Evolutionary conservation across 257 asterid species (phyloP).

Genomic region (Cinchona pubescens): DNA sequence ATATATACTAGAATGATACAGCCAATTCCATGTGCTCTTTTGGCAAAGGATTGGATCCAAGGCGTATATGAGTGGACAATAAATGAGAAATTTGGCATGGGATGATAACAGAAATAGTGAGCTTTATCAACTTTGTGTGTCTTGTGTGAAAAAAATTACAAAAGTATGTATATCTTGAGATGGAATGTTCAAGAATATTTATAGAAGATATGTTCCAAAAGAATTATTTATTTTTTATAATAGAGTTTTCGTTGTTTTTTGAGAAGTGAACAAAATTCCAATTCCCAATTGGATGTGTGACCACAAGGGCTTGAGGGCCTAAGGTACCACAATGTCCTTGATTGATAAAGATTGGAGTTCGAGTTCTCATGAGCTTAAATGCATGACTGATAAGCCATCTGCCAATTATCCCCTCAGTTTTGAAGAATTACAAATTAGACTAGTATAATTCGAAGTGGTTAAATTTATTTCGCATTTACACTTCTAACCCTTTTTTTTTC

Average conservation of each 20-base stretch:
- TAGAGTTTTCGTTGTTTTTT: background rate
- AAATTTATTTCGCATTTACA: too few species aligned
- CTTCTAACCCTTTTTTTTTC: too few species aligned
- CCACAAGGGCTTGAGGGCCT: background rate
- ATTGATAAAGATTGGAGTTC: background rate
- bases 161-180: background rate
- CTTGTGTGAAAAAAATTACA: background rate
- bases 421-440: too few species aligned
- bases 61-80: slow-evolving; percentile 5
- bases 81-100: background rate
- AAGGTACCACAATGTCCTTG: background rate
- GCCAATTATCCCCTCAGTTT: background rate
- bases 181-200: background rate
- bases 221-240: too few species aligned
- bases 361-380: background rate
- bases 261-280: slow-evolving; percentile 1
- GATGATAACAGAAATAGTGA: background rate
- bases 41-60: background rate
- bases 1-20: too few species aligned
- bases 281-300: slow-evolving; percentile 7
- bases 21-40: background rate
- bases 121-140: background rate
- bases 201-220: background rate
- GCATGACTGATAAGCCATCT: background rate
- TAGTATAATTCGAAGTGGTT: too few species aligned